These are phyloP conservation scores for Leucocoprinus leucothites DNA, from an alignment of 768 basidiomycete species.

Conservation along the genomic window DNA sequence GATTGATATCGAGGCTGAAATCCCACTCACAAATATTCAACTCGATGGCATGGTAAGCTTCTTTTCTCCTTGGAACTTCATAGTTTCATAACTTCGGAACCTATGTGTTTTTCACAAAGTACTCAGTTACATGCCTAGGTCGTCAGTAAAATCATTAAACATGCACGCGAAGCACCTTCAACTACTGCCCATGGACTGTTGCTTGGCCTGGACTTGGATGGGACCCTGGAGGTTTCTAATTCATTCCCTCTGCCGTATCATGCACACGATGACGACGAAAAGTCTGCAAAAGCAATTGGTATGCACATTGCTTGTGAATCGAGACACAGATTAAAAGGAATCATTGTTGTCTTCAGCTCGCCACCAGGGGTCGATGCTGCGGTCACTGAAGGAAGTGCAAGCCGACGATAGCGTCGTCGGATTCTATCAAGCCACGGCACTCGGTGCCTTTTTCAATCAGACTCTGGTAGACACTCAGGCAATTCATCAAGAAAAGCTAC, in stretches of 20 bases:
- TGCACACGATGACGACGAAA: slow-evolving; percentile 75
- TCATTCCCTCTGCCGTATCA: slow-evolving; percentile 82
- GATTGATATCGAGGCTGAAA: slow-evolving; percentile 91
- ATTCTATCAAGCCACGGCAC: slow-evolving; percentile 87
- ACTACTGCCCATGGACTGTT: slow-evolving; percentile 81
- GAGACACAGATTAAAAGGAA: slow-evolving; percentile 13
- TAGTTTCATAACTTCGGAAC: background rate
- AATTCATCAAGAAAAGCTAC: slow-evolving; percentile 78
- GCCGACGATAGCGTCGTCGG: slow-evolving; percentile 91
- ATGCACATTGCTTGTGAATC: slow-evolving; percentile 23
- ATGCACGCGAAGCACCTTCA: slow-evolving; percentile 74
- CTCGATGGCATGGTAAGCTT: slow-evolving; percentile 79
- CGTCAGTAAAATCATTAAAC: slow-evolving; percentile 91
- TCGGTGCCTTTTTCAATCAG: slow-evolving; percentile 85
- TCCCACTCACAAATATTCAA: slow-evolving; percentile 75
- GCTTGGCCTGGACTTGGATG: slow-evolving; percentile 90
- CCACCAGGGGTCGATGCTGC: slow-evolving; percentile 82
- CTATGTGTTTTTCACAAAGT: background rate
- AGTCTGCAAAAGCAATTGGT: slow-evolving; percentile 75
- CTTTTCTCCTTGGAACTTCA: slow-evolving; percentile 9
- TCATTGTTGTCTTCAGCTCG: slow-evolving; percentile 45
- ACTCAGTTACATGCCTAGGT: slow-evolving; percentile 48
- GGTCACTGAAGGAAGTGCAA: slow-evolving; percentile 86
- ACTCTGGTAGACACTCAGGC: slow-evolving; percentile 79
- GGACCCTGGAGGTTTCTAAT: slow-evolving; percentile 86